Base-by-base conservation (phyloP, 2,329 filamentous ascomycete species). In the Talaromyces funiculosus region DNA sequence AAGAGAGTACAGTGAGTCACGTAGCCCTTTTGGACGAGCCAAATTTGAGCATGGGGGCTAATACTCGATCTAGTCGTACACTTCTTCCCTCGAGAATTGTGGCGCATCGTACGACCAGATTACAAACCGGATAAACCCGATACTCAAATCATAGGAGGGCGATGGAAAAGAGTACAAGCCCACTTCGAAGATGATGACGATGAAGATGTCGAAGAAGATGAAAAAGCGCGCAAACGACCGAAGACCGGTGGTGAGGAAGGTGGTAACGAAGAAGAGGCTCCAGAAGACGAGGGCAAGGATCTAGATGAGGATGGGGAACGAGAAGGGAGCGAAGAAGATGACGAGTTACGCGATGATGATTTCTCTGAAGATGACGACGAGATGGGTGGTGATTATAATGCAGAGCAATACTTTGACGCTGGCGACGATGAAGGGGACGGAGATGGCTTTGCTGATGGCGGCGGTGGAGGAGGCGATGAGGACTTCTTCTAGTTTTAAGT, bases 401-500 rank as follows among this genome's bases (percentile, higher is more conserved):
- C 82, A 1, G 85, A 87, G 66, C 80, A 86, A 64, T 87, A 87
- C 75, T 85, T 85, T 66, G 82, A 84, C 63, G 82, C 79, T 59
- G 85, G 85, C 6, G 85, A 81, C 54, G 79, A 80, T 53, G 79
- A 80, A 51, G 78, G 73, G 55, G 77, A 83, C 55, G 83, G 81
- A 59, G 84, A 82, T 64, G 81, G 81, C 61, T 82, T 79, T 56
- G 82, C 77, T 26, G 84, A 81, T 64, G 82, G 79, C 62, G 80
- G 78, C 47, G 82, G 79, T 42, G 80, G 77, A 6, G 80, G 77
- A 8, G 83, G 80, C 58, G 81, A 79, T 53, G 81, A 78, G 61
- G 77, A 72, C 22, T 76, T 72, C 63, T 77, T 67, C 69, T 59
- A 60, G 45, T 16, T 62, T 14, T 66, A 67, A 72, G 73, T 72